Evolutionary conservation across 2,329 filamentous ascomycete species (phyloP).

Genomic region (Aspergillus clavatus): DNA sequence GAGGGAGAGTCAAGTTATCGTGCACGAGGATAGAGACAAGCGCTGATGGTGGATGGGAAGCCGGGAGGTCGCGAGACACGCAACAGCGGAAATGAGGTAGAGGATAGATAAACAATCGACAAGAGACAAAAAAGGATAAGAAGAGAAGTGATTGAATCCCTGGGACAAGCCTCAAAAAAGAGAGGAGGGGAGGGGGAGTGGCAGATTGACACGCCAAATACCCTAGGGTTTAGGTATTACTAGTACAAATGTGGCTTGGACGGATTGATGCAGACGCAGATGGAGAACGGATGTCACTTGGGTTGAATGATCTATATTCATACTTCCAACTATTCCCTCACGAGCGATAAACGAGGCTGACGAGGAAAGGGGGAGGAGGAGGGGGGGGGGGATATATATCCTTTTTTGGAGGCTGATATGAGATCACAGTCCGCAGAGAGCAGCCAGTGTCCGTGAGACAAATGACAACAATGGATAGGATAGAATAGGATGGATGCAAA

Average conservation of each 20-base stretch:
- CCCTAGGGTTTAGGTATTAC: not conserved
- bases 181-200: not conserved
- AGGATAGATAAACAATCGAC: not conserved
- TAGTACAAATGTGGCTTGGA: conserved; percentile 1
- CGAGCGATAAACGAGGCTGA: not conserved
- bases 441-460: not conserved
- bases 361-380: too few relatives aligned
- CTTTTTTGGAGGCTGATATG: conserved; percentile 6
- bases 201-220: too few relatives aligned
- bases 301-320: not conserved
- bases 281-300: not conserved
- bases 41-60: too few relatives aligned
- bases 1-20: too few relatives aligned
- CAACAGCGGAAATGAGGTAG: too few relatives aligned
- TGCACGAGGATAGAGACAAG: too few relatives aligned
- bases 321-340: not conserved
- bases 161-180: not conserved
- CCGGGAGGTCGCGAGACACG: too few relatives aligned
- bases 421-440: conserved; percentile 11
- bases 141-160: not conserved
- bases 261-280: not conserved
- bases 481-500: not conserved
- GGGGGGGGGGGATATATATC: conserved; percentile 7
- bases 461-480: conserved; percentile 1
- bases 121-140: not conserved